phyloP scores from a whole-genome alignment of 441 rosid genomes.

The Erodium trifolium region DNA sequence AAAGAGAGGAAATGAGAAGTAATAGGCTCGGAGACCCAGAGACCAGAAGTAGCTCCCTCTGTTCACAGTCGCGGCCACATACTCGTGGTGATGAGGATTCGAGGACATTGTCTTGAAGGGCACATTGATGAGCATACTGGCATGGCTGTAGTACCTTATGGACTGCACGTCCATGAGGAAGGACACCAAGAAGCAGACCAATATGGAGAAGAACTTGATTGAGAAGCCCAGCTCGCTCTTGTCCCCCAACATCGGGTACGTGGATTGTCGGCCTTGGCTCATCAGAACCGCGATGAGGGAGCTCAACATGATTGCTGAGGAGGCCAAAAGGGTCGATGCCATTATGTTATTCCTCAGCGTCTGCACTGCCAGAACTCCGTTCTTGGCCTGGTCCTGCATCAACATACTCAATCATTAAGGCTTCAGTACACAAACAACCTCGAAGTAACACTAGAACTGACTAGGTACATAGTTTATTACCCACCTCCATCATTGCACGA shows the following conservation, averaged over 20 bases:
- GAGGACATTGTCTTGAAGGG: slow-evolving; percentile 48
- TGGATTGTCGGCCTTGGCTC: slow-evolving; percentile 34
- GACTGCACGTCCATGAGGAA: slow-evolving; percentile 74
- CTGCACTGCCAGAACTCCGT: slow-evolving; percentile 85
- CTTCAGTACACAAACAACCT: too few relatives aligned
- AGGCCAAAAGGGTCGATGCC: slow-evolving; percentile 86
- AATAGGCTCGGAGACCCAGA: slow-evolving; percentile 20
- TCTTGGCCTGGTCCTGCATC: slow-evolving; percentile 52
- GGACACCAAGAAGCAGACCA: slow-evolving; percentile 67
- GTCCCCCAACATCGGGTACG: slow-evolving; percentile 50
- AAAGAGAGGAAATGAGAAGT: slow-evolving; percentile 77
- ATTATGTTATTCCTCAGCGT: slow-evolving; percentile 83
- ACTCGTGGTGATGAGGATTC: slow-evolving; percentile 38
- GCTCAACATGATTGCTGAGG: slow-evolving; percentile 78
- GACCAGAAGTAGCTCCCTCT: slow-evolving; percentile 82
- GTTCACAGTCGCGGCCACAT: slow-evolving; percentile 58
- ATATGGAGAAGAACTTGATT: slow-evolving; percentile 67
- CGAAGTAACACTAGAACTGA: too few relatives aligned
- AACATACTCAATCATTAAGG: too few relatives aligned
- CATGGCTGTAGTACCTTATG: slow-evolving; percentile 82
- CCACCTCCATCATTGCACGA: slow-evolving; percentile 85
- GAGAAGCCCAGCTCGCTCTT: slow-evolving; percentile 42
- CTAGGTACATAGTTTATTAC: too few relatives aligned
- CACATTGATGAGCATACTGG: slow-evolving; percentile 77
- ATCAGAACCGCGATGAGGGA: slow-evolving; percentile 66